Evolutionary conservation across 148 eudicot genomes (phyloP).

Genomic region (Diospyros kaki): DNA sequence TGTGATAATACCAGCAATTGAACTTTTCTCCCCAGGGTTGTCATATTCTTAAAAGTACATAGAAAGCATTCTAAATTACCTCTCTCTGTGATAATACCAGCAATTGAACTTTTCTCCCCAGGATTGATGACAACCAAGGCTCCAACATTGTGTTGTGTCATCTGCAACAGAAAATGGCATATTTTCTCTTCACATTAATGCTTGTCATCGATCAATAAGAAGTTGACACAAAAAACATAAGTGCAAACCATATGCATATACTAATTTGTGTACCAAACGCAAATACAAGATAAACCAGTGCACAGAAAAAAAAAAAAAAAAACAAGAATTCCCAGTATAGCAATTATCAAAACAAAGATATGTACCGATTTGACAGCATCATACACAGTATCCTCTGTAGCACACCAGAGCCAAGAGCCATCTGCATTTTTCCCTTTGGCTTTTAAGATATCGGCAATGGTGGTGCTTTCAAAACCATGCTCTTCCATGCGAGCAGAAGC

Average conservation of each 20-base stretch:
- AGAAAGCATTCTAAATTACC: slow-evolving; percentile 31
- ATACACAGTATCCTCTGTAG: slow-evolving; percentile 80
- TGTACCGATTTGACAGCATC: slow-evolving; percentile 94
- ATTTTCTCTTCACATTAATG: background rate
- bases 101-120: slow-evolving; percentile 64
- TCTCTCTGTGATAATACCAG: slow-evolving; percentile 96
- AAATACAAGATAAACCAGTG: too few species aligned
- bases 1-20: slow-evolving; percentile 89
- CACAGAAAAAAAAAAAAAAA: too few species aligned
- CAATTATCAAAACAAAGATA: background rate
- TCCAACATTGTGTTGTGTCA: slow-evolving; percentile 97
- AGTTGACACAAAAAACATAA: background rate
- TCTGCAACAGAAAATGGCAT: slow-evolving; percentile 40
- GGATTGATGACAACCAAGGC: slow-evolving; percentile 94
- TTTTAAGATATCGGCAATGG: slow-evolving; percentile 71
- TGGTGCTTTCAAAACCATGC: slow-evolving; percentile 94
- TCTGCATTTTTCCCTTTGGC: slow-evolving; percentile 84
- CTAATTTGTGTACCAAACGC: too few species aligned
- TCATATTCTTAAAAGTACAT: background rate
- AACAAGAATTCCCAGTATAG: too few species aligned
- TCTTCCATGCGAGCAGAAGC: slow-evolving; percentile 66
- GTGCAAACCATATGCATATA: too few species aligned
- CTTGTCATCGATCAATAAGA: background rate
- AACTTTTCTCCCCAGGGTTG: slow-evolving; percentile 68
- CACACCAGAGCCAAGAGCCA: slow-evolving; percentile 99